Evolutionary conservation across 2,329 filamentous ascomycete genomes (phyloP), one percentile per base, ranked within the genome.

Genomic region (Fusarium hostae): DNA sequence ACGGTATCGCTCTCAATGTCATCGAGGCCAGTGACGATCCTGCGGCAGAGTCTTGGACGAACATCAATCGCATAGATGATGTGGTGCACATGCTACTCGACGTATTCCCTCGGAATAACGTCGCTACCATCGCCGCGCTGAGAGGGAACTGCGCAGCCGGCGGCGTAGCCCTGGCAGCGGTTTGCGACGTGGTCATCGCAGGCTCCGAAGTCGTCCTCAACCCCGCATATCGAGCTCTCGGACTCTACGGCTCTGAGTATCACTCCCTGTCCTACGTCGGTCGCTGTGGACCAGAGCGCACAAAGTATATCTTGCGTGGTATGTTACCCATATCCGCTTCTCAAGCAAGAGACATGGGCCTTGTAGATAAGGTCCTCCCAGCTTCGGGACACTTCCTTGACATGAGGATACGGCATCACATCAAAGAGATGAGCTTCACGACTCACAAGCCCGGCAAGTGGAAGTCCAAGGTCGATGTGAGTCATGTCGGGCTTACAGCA

Each of bases 111-210:
- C 57, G 43, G 1, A 63, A 48, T 9, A 48, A 52, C 2, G 4
- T 68, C 7, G 55, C 47, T 5, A 71, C 69, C 2, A 41, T 71
- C 16, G 52, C 69, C 2, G 68, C 68, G 5, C 32, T 71, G 15
- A 59, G 68, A 55, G 69, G 69, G 4, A 71, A 71, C 20, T 71
- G 63, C 6, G 69, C 69, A 16, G 69, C 69, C 8, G 69, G 69
- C 24, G 69, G 68, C 12, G 69, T 71, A 32, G 69, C 69, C 9
- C 12, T 71, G 40, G 68, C 69, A 20, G 39, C 68, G 11, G 69
- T 68, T 41, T 71, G 69, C 9, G 69, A 71, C 11, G 48, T 64
- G 16, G 68, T 66, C 1, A 71, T 68, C 30, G 51, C 47, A 12
- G 68, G 69, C 20, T 65, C 63, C 5, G 45, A 62, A 30, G 57